A percentile compares a stretch with the other conserved stretches of the same genome.
Conservation (phyloP, 2,329 filamentous ascomycete genomes). For the Aspergillus candidus region DNA sequence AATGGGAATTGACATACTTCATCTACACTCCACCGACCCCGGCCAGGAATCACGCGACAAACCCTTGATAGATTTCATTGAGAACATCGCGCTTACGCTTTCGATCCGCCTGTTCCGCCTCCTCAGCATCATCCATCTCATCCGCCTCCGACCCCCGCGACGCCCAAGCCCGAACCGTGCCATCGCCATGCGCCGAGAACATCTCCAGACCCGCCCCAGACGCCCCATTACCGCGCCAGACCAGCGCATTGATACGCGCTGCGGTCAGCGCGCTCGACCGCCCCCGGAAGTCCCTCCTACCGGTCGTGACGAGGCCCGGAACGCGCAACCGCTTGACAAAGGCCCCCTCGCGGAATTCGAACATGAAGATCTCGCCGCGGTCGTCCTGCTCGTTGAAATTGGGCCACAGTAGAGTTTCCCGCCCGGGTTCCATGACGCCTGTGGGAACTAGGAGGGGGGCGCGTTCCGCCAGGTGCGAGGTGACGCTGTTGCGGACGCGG, state of each 20-base stretch:
- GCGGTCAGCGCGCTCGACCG: conserved; percentile 44
- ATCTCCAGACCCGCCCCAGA: conserved; percentile 58
- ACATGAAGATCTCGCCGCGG: conserved; percentile 64
- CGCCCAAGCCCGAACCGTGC: conserved; percentile 73
- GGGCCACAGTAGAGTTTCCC: conserved; percentile 70
- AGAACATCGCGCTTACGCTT: conserved; percentile 71
- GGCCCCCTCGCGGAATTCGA: conserved; percentile 71
- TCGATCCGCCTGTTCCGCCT: conserved; percentile 46
- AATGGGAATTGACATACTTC: no score
- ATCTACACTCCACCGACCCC: no score
- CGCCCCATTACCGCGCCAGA: conserved; percentile 63
- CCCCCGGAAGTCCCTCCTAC: conserved; percentile 30
- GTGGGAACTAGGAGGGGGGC: conserved; percentile 60
- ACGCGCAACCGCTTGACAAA: conserved; percentile 65
- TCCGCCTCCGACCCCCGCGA: conserved; percentile 50
- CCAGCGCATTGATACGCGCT: conserved; percentile 66
- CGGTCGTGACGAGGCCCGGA: conserved; percentile 46
- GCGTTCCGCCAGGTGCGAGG: conserved; percentile 53
- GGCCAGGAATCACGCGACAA: conserved; percentile 47
- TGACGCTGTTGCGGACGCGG: conserved; percentile 63
- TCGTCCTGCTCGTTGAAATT: conserved; percentile 66
- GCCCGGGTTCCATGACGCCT: conserved; percentile 49
- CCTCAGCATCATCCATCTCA: conserved; percentile 38
- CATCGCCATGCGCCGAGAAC: conserved; percentile 78
- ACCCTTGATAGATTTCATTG: conserved; percentile 70